A percentile compares a stretch with the other conserved stretches of the same genome.
Evolutionary conservation across 2,329 filamentous ascomycete genomes (phyloP).

Genomic region (Phaeoacremonium minimum): DNA sequence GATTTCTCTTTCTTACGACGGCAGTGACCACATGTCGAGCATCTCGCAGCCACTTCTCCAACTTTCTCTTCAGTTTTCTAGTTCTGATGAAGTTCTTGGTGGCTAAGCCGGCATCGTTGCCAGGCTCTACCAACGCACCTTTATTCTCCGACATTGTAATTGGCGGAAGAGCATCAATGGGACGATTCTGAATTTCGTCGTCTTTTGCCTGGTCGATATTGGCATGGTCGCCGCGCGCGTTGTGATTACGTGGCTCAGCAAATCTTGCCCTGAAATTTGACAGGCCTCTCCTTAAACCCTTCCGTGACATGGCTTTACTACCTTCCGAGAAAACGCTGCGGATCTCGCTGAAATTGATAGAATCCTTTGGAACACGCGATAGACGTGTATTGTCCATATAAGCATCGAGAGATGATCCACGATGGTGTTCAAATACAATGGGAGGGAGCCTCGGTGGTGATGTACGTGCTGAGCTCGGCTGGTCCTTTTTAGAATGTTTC

Average conservation of each 20-base stretch:
- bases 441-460: too few relatives aligned
- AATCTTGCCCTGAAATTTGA: slow-evolving; percentile 16
- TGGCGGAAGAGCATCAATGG: too few relatives aligned
- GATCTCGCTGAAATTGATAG: slow-evolving; percentile 4
- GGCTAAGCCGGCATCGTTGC: too few relatives aligned
- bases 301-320: slow-evolving; percentile 8
- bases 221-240: too few relatives aligned
- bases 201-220: too few relatives aligned
- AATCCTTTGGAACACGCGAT: neutral
- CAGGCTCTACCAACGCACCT: too few relatives aligned
- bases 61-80: slow-evolving; percentile 6
- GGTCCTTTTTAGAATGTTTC: too few relatives aligned
- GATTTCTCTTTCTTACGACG: neutral
- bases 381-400: slow-evolving; percentile 4
- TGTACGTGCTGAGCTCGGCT: too few relatives aligned
- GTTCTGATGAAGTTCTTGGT: too few relatives aligned
- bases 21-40: slow-evolving; percentile 3
- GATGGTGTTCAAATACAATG: too few relatives aligned
- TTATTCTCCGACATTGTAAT: too few relatives aligned
- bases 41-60: slow-evolving; percentile 6
- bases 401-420: slow-evolving; percentile 7
- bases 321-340: slow-evolving; percentile 13
- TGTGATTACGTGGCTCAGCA: slow-evolving; percentile 11
- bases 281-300: slow-evolving; percentile 16
- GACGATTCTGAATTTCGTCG: too few relatives aligned